phyloP scores from a whole-genome alignment of 2,329 filamentous ascomycete species.

The Colletotrichum caudatum region DNA sequence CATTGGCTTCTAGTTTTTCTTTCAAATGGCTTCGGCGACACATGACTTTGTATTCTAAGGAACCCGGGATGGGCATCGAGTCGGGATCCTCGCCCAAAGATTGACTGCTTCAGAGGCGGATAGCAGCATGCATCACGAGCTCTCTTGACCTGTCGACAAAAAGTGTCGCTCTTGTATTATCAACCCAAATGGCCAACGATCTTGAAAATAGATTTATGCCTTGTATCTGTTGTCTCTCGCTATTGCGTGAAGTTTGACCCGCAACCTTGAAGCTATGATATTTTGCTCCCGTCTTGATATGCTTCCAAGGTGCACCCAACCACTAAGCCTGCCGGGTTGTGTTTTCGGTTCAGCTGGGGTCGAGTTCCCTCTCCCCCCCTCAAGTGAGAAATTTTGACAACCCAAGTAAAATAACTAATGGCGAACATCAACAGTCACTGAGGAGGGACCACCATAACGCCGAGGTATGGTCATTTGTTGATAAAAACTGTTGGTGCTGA shows the following conservation, averaged over 20 bases:
- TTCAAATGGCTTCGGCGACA: constrained; percentile 26
- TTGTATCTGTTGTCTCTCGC: neutral
- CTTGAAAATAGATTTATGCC: constrained; percentile 37
- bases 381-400: neutral
- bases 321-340: neutral
- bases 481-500: no score
- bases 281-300: neutral
- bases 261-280: neutral
- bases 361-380: no score
- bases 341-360: neutral
- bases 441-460: neutral
- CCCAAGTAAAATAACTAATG: neutral
- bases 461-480: neutral
- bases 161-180: constrained; percentile 37
- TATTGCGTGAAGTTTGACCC: neutral
- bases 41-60: constrained; percentile 32
- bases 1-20: constrained; percentile 12
- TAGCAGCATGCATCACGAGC: constrained; percentile 35
- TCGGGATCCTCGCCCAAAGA: constrained; percentile 1
- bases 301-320: no score
- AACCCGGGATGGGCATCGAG: constrained; percentile 1
- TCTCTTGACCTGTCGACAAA: constrained; percentile 34
- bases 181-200: constrained; percentile 36
- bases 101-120: constrained; percentile 31
- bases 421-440: neutral